Evolutionary conservation across 1,284 basidiomycete species (phyloP), one percentile per base, ranked within the genome.

Genomic region (Tylopilus sp.): DNA sequence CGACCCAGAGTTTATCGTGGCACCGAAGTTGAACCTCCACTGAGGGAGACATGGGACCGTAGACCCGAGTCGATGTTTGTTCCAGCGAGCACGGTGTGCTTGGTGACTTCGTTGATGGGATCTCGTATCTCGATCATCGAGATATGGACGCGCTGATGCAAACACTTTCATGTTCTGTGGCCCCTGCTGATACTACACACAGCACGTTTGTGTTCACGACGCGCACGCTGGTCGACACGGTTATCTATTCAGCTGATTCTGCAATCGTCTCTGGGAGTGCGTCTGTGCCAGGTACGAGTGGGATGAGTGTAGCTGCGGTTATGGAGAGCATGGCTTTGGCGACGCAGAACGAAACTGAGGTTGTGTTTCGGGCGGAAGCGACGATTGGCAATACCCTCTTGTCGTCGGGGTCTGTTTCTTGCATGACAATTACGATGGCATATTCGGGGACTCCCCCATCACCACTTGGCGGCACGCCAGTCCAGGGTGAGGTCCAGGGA

Each of bases 161-260:
- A 29, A 29, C 29, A 29, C 29, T 29, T 29, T 6, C n/a, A n/a
- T n/a, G n/a, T n/a, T 29, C 29, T 6, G 6, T 29, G 3, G 29
- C 29, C 29, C 29, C 6, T 29, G 29, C 29, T 29, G 29, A 29
- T 6, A 26, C 18, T n/a, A 12, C 26, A 9, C 10, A 44, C 36
- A 83, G 82, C 49, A 74, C 72, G 24, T 68, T 83, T 18, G 72
- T 70, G 53, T 84, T 82, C 54, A 67, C 72, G 54, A 69, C 74
- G 49, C 54, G 55, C 22, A 58, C 63, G 26, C 78, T 80, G 15
- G 52, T 47, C n/a, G 60, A 62, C 10, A 47, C 55, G 41, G 65
- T 64, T 29, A 19, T 83, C 41, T 84, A 79, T 64, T 79, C 82
- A 22, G 78, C 81, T 4, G 77, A 80, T 62, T 85, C 84, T 54